Evolutionary conservation across 352 stramenopile genomes (phyloP), one percentile per base, ranked within the genome.

Genomic region (Globisporangium lucens): DNA sequence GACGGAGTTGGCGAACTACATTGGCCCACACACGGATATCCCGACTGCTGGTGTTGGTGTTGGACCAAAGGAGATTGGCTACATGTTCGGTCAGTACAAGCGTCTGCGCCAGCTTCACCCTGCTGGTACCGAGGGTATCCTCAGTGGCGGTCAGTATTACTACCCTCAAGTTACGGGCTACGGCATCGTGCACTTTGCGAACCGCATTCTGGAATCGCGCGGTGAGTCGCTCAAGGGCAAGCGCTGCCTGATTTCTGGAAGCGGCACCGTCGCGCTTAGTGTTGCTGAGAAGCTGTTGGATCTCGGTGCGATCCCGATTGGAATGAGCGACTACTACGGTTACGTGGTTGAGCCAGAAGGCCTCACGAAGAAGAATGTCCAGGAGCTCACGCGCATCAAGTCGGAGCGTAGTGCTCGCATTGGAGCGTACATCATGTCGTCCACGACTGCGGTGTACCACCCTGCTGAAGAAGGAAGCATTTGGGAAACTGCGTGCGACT

Each of bases 61-160:
- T 22, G 95, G 93, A 13, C 73, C 89, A 9, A 89, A 97, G 66
- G 97, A 99, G 81, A 97, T 98, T 62, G 92, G 94, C 71, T 98
- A 98, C 82, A 91, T 99, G 76, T 99, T 98, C 83, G 97, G 97
- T 57, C 97, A 99, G 79, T 99, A 99, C 93, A 99, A 99, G 80
- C 87, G 97, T 51, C 91, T 99, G 68, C 84, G 86, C 47, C 87
- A 95, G 69, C 75, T 93, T 41, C 82, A 95, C 68, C 83, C 85
- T 4, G 83, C 75, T 66, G 82, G 87, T 61, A 93, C 90, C 1
- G 90, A 94, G 56, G 91, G 90, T 33, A 89, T 97, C 61, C 76
- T 98, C 29, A 97, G 93, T 70, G 94, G 94, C 61, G 93, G 90
- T 27, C 75, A 78, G 27, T 93, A 94, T 68, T 85, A 93, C 71